phyloP scores from a whole-genome alignment of 163 green algal species.

The Volvox carteri region DNA sequence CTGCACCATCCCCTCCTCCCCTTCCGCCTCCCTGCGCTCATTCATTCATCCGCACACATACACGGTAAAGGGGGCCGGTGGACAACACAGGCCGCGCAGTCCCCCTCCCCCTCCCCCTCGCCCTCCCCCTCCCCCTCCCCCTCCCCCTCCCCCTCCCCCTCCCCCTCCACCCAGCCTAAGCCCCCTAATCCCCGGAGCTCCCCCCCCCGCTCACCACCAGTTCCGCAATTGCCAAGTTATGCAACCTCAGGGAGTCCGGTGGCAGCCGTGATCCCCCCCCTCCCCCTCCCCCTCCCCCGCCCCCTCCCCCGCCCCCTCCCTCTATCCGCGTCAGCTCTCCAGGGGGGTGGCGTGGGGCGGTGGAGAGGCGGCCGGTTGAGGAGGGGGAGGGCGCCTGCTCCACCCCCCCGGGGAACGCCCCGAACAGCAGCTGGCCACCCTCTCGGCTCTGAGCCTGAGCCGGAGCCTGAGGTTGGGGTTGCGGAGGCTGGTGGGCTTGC shows the following conservation, averaged over 20 bases:
- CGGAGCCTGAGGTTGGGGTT: neutral
- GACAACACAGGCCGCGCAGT: neutral
- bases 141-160: neutral
- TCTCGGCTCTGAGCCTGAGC: neutral
- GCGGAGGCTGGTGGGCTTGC: neutral
- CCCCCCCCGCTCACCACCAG: slow-evolving; percentile 31
- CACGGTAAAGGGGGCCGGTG: too few species aligned
- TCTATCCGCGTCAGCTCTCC: too few species aligned
- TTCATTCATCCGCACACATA: too few species aligned
- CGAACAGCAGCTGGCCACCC: slow-evolving; percentile 43
- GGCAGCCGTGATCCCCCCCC: neutral
- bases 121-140: neutral
- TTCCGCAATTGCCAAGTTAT: slow-evolving; percentile 38
- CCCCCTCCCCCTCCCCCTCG: neutral
- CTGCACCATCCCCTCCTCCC: too few species aligned
- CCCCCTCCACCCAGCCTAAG: too few species aligned
- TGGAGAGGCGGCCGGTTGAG: neutral
- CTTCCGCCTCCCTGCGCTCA: too few species aligned
- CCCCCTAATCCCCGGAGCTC: too few species aligned
- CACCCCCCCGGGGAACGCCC: slow-evolving; percentile 3
- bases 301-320: too few species aligned
- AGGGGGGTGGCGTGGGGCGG: neutral
- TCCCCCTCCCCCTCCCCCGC: too few species aligned
- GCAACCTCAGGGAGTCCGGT: neutral
- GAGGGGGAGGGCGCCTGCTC: neutral